Evolutionary conservation across 2,329 filamentous ascomycete genomes (phyloP).

Genomic region (Podosphaera xanthii): DNA sequence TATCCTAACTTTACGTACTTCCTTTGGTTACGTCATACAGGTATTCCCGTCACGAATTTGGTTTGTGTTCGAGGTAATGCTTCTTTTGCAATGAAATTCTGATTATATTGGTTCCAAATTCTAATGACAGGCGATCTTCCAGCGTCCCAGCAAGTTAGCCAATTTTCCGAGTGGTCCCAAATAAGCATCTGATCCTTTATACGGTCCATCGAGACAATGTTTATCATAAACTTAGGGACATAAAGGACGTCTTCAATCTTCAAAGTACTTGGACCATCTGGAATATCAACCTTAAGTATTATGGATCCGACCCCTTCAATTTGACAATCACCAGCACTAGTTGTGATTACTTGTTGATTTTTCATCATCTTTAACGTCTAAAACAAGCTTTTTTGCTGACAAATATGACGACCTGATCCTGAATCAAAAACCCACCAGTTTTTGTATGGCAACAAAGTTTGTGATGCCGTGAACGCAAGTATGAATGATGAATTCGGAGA

Average conservation of each 20-base stretch:
- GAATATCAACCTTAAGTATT: background rate
- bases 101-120: background rate
- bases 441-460: background rate
- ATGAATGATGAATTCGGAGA: background rate
- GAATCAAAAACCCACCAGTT: too few relatives aligned
- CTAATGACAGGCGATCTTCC: background rate
- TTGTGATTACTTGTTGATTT: background rate
- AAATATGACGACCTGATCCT: too few relatives aligned
- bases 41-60: background rate
- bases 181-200: too few relatives aligned
- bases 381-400: background rate
- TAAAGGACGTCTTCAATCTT: too few relatives aligned
- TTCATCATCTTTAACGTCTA: background rate
- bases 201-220: too few relatives aligned
- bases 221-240: too few relatives aligned
- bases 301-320: background rate
- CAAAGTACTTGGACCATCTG: background rate
- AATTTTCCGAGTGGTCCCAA: background rate
- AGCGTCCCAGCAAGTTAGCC: background rate
- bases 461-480: background rate
- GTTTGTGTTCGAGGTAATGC: background rate
- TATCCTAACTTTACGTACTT: too few relatives aligned
- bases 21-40: too few relatives aligned
- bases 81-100: background rate
- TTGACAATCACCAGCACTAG: background rate